These are phyloP conservation scores for Coniferiporia sulphurascens DNA, from an alignment of 1,284 basidiomycete species.

Conservation along the genomic window DNA sequence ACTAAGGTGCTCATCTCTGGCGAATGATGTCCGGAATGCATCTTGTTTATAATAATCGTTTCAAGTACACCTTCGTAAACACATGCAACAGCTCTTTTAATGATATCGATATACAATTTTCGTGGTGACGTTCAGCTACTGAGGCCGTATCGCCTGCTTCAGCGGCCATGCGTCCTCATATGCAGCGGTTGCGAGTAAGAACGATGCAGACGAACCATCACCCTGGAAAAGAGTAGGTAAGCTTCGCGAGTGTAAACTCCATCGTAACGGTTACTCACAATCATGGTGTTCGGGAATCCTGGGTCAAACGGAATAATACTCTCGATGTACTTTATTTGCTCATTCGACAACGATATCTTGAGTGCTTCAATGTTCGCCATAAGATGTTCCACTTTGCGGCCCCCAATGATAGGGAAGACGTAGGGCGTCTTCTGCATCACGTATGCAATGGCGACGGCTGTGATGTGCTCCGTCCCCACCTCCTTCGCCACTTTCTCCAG, in stretches of 20 bases:
- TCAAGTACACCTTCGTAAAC: too few relatives aligned
- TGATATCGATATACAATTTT: too few relatives aligned
- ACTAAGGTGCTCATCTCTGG: too few relatives aligned
- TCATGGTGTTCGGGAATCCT: slow-evolving; percentile 27
- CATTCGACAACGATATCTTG: slow-evolving; percentile 22
- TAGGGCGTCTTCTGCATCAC: slow-evolving; percentile 16
- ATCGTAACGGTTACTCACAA: slow-evolving; percentile 22
- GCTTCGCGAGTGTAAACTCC: background rate
- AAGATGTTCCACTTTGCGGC: slow-evolving; percentile 25
- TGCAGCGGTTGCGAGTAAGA: background rate
- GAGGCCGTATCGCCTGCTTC: slow-evolving; percentile 17
- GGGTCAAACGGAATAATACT: slow-evolving; percentile 22
- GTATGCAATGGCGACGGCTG: slow-evolving; percentile 18
- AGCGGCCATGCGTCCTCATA: slow-evolving; percentile 9
- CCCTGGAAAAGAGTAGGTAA: slow-evolving; percentile 1
- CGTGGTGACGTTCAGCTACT: slow-evolving; percentile 6
- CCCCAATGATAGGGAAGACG: slow-evolving; percentile 26
- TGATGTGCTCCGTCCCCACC: slow-evolving; percentile 23
- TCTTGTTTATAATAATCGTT: too few relatives aligned
- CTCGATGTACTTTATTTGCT: slow-evolving; percentile 21
- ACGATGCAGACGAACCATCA: slow-evolving; percentile 8
- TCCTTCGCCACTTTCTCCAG: slow-evolving; percentile 28
- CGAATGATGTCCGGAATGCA: too few relatives aligned
- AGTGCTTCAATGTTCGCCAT: slow-evolving; percentile 26
- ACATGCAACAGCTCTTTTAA: too few relatives aligned